Base-by-base conservation (phyloP, 768 basidiomycete species). In the Leccinum rimulosum region DNA sequence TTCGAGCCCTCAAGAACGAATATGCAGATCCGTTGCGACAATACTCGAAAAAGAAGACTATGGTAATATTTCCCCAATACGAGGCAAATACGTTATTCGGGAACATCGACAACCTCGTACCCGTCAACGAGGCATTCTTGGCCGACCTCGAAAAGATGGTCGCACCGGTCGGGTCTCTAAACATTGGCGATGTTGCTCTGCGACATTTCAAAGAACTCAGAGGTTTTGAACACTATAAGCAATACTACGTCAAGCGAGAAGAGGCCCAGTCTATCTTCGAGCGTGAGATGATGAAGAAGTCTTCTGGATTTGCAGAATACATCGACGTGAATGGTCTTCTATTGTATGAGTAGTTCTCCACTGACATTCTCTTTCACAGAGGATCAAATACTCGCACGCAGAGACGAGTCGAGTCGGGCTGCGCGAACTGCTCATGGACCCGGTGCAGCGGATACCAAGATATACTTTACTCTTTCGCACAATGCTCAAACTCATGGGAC, bases 31-130 rank as follows among this genome's bases (percentile, higher is more conserved):
- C 95, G 9, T 78, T 99, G 28, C 85, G 95, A 38, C 82, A 82
- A 48, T 99, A 95, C 70, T 85, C 96, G 22, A 82, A 84, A 56
- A 87, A 82, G 71, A 91, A 91, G 69, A 87, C 89, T 59, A 95
- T 91, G 0, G 86, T 89, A 35, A 92, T 99, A 65, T 82, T 99
- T 48, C 88, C 91, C 1, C 75, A 85, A 22, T 98, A 96, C 71
- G 91, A 98, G 71, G 95, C 95, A 35, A 95, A 91, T 63, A 91
- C 85, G 1, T 80, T 99, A 25, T 98, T 99, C 65, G 93, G 92
- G 56, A 98, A 99, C 74, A 82, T 98, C 53, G 95, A 98, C 72
- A 87, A 84, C 54, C 81, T 99, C 22, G 73, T 98, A 3, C 87
- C 87, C 1, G 90, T 93, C n/a, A 94, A 98, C 67, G 89, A 93